Conservation (phyloP, 176 grass and related monocot species). For the Calamus simplicifolius region DNA sequence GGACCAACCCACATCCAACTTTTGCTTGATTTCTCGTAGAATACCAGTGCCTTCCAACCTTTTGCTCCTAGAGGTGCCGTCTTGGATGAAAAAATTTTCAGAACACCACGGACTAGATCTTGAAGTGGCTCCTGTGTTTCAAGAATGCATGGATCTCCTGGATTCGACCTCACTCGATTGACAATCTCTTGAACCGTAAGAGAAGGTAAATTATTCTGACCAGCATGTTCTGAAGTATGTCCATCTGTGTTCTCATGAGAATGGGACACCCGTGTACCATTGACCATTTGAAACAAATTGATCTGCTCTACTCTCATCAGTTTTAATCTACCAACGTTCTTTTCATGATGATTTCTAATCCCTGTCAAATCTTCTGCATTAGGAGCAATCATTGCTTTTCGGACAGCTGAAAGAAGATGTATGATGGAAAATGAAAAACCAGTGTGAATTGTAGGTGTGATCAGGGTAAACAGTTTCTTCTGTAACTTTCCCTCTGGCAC, state of each 20-base stretch:
- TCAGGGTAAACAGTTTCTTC: slow-evolving; percentile 69
- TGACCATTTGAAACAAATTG: slow-evolving; percentile 35
- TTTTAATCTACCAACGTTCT: slow-evolving; percentile 31
- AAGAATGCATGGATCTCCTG: slow-evolving; percentile 88
- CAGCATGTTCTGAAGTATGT: slow-evolving; percentile 30
- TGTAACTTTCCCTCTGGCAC: slow-evolving; percentile 68
- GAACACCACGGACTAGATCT: slow-evolving; percentile 84
- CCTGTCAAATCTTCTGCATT: slow-evolving; percentile 25
- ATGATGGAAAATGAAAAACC: slow-evolving; percentile 95
- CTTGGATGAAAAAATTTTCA: slow-evolving; percentile 92
- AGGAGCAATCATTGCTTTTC: slow-evolving; percentile 75
- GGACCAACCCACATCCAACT: slow-evolving; percentile 86
- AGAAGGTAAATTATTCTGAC: slow-evolving; percentile 30
- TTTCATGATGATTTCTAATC: slow-evolving; percentile 28
- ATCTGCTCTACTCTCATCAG: slow-evolving; percentile 29
- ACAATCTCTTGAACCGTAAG: slow-evolving; percentile 82
- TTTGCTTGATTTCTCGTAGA: slow-evolving; percentile 85
- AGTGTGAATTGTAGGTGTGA: slow-evolving; percentile 84
- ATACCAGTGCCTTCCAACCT: slow-evolving; percentile 80
- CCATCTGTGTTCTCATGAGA: slow-evolving; percentile 32
- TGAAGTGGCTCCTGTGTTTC: slow-evolving; percentile 98
- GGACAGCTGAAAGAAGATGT: slow-evolving; percentile 83
- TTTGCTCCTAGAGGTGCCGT: slow-evolving; percentile 94
- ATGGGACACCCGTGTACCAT: slow-evolving; percentile 27
- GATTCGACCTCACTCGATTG: slow-evolving; percentile 65